These are phyloP conservation scores for Heritiera fomes DNA, from an alignment of 345 rosid species.

Conservation along the genomic window DNA sequence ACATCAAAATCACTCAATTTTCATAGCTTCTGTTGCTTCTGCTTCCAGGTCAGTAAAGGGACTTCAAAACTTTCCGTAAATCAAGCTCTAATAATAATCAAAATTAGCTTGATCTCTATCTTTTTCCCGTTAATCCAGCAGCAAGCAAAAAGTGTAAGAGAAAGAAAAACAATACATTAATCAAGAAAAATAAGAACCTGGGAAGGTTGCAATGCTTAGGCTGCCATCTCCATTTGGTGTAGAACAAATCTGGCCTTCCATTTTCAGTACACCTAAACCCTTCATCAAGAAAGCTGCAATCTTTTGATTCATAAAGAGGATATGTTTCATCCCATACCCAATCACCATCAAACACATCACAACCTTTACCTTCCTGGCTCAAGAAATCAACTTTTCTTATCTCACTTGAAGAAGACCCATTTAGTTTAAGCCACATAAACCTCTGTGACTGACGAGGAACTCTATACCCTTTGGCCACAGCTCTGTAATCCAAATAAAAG, in stretches of 20 bases:
- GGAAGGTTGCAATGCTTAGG: slow-evolving; percentile 79
- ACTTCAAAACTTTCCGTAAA: neutral
- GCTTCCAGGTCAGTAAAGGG: neutral
- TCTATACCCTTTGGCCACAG: slow-evolving; percentile 43
- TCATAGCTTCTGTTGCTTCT: neutral
- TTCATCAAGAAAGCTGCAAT: slow-evolving; percentile 74
- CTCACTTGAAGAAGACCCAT: slow-evolving; percentile 30
- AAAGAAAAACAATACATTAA: neutral
- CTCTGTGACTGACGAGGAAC: slow-evolving; percentile 57
- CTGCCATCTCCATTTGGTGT: slow-evolving; percentile 97
- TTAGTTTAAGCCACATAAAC: slow-evolving; percentile 58
- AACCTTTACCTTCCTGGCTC: slow-evolving; percentile 50
- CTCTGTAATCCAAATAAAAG: slow-evolving; percentile 69
- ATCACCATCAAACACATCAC: slow-evolving; percentile 80
- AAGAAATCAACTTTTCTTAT: slow-evolving; percentile 55
- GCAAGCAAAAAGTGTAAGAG: neutral
- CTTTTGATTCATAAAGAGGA: slow-evolving; percentile 83
- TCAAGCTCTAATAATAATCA: neutral
- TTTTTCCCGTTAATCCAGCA: neutral
- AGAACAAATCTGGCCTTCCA: slow-evolving; percentile 85
- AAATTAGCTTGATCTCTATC: neutral
- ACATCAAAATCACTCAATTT: slow-evolving; percentile 11
- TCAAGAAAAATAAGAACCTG: slow-evolving; percentile 46
- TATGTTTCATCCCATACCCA: slow-evolving; percentile 97
- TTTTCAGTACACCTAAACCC: slow-evolving; percentile 88